Conservation (phyloP, 2,329 filamentous ascomycete genomes). For the Periglandula ipomoeae region DNA sequence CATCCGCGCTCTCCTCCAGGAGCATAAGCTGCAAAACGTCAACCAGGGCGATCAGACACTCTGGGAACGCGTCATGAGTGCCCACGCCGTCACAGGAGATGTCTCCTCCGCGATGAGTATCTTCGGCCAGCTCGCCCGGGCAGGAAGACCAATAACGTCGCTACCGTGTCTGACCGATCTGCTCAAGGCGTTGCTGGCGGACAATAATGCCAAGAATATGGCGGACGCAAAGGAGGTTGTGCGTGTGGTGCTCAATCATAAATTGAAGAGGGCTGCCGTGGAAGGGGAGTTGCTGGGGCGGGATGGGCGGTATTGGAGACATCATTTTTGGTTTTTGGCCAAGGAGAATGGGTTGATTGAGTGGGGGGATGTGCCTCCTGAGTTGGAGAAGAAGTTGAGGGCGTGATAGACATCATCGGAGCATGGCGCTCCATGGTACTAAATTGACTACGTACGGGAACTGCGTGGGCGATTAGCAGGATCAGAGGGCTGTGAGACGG, state of each 20-base stretch:
- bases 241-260: constrained; percentile 17
- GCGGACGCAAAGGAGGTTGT: constrained; percentile 26
- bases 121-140: constrained; percentile 34
- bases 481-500: no score
- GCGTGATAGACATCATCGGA: no score
- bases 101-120: constrained; percentile 38
- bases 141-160: constrained; percentile 30
- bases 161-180: constrained; percentile 35
- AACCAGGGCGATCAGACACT: constrained; percentile 48
- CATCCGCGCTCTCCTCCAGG: constrained; percentile 51
- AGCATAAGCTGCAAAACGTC: constrained; percentile 35
- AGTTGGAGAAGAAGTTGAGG: constrained; percentile 10
- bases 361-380: constrained; percentile 12
- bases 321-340: constrained; percentile 42
- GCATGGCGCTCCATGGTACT: no score
- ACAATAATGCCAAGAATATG: constrained; percentile 12
- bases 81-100: constrained; percentile 49
- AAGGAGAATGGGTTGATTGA: constrained; percentile 29
- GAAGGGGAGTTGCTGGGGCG: constrained; percentile 7
- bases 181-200: constrained; percentile 23
- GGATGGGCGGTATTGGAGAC: constrained; percentile 32
- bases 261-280: constrained; percentile 15
- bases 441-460: no score
- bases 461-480: no score
- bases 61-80: constrained; percentile 62